Percentiles rank a stretch among this genome's conserved stretches.
Evolutionary conservation across 2,329 filamentous ascomycete genomes (phyloP).

Genomic region (Fonsecaea nubica): DNA sequence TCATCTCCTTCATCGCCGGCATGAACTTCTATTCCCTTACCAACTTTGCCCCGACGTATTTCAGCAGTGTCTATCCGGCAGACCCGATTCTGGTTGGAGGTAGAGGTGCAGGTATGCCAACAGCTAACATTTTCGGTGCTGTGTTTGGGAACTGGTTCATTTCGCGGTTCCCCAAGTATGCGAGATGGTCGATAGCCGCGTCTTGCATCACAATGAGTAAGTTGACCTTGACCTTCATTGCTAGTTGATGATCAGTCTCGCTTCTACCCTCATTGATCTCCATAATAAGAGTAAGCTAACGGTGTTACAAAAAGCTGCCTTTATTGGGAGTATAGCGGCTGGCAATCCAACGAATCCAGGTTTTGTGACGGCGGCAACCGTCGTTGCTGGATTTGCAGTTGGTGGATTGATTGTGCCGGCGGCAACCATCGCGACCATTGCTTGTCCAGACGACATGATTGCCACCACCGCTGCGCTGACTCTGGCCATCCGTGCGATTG

Average conservation of each 20-base stretch:
- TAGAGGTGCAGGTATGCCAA: too few species aligned
- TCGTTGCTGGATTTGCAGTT: conserved; percentile 67
- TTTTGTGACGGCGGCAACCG: conserved; percentile 63
- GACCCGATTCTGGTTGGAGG: conserved; percentile 33
- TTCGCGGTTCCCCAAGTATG: too few species aligned
- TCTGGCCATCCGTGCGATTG: conserved; percentile 71
- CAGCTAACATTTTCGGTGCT: too few species aligned
- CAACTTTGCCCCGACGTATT: conserved; percentile 33
- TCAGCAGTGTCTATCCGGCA: conserved; percentile 21
- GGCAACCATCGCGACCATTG: conserved; percentile 71
- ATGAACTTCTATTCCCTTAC: conserved; percentile 37
- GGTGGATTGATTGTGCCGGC: conserved; percentile 72
- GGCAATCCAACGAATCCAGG: conserved; percentile 34
- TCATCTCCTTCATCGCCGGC: conserved; percentile 6
- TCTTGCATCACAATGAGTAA: too few species aligned
- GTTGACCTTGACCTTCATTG: too few species aligned
- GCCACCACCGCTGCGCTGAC: conserved; percentile 72
- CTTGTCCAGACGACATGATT: conserved; percentile 71
- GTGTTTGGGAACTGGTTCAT: too few species aligned
- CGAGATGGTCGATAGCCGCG: too few species aligned
- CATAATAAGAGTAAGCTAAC: too few species aligned
- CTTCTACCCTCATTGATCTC: too few species aligned
- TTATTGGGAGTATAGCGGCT: conserved; percentile 20
- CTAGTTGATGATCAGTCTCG: too few species aligned
- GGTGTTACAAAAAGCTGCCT: conserved; percentile 48